Conservation (phyloP, 2,329 filamentous ascomycete genomes). For the Aspergillus ruber region DNA sequence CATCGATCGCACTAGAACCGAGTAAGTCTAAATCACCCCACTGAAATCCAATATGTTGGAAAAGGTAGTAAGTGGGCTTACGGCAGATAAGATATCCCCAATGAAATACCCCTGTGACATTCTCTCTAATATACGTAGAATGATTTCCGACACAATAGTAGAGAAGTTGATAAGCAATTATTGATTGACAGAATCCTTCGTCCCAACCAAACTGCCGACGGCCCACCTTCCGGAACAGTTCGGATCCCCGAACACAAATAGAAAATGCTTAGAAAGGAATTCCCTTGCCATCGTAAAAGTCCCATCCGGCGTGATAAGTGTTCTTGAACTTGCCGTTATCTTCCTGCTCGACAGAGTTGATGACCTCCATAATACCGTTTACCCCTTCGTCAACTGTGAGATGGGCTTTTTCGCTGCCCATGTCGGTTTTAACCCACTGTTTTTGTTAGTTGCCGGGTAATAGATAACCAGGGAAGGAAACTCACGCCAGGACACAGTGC, state of each 20-base stretch:
- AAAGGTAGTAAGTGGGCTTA: conserved; percentile 8
- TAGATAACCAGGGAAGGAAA: neutral
- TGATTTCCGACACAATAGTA: neutral
- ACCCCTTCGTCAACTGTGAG: conserved; percentile 5
- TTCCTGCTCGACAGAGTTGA: neutral
- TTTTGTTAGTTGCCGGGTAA: neutral
- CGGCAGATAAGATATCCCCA: conserved; percentile 11
- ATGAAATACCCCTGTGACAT: neutral
- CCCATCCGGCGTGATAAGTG: conserved; percentile 4
- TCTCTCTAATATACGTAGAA: neutral
- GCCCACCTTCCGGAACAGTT: neutral
- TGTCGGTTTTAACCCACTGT: conserved; percentile 7
- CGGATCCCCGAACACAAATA: neutral
- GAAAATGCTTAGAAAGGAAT: neutral
- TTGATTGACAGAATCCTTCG: neutral
- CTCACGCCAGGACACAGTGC: conserved; percentile 43
- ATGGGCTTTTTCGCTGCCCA: conserved; percentile 5
- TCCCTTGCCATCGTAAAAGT: conserved; percentile 1
- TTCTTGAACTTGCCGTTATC: conserved; percentile 5
- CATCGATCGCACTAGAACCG: conserved; percentile 20
- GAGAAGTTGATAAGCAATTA: neutral
- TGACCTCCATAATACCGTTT: neutral
- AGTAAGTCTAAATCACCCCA: neutral
- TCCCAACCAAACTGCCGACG: neutral
- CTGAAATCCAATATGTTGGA: neutral